Evolutionary conservation across 495 filamentous ascomycete genomes (phyloP), one percentile per base, ranked within the genome.

Genomic region (Penicillium turbatum): DNA sequence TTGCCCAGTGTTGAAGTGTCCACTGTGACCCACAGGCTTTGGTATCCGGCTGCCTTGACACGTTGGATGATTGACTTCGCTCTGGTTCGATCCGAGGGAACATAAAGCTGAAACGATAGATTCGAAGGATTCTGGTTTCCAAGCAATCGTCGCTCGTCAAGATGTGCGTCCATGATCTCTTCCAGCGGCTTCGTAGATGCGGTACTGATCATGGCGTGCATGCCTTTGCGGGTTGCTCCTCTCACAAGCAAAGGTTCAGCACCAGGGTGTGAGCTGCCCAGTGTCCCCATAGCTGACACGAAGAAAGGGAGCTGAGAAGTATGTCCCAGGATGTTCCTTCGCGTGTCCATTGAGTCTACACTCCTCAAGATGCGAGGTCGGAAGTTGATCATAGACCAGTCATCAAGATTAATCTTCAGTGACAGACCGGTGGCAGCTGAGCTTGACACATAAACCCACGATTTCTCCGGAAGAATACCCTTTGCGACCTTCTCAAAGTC

Each of bases 361-460:
- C 47, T 62, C 32, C 57, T 54, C 57, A 63, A 49, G 10, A 63
- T 57, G 2, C 60, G 60, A 13, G 60, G 60, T 0, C 60, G 56
- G 24, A 63, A 63, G 27, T 60, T 63, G 50, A 63, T 57, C 27
- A 51, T 40, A 39, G 60, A 60, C 60, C 60, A 63, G 42, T 63
- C 60, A 26, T 63, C 56, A 7, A 63, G 31, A 30, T 63, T 63
- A n/a, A 54, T 37, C 12, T 44, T 36, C 40, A 60, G 39, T 24
- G 60, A 63, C 3, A 51, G 35, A 16, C 60, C 60, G 9, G 60
- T 51, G 11, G 53, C 29, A 34, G 60, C 60, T 15, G 56, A 60
- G 32, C 60, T 63, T 6, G 60, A 63, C 12, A 36, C 56, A 48
- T 63, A 63, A 8, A 63, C 53, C 60, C 56, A 63, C 43, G 56